Evolutionary conservation across 2,329 filamentous ascomycete species (phyloP).

Genomic region (Scedosporium aurantiacum): DNA sequence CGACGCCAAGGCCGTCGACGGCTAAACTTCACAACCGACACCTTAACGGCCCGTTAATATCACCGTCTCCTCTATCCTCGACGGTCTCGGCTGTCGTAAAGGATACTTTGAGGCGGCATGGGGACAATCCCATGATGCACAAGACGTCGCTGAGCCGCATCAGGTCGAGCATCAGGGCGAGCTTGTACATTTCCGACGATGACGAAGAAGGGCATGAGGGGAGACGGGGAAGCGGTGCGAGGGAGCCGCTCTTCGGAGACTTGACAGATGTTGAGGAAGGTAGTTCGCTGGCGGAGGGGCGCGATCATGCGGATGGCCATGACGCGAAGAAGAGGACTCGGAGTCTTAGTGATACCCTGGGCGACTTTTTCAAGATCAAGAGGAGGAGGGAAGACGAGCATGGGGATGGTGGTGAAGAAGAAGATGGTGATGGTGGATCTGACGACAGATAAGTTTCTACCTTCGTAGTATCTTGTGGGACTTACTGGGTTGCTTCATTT

Average conservation of each 20-base stretch:
- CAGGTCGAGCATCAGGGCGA: slow-evolving; percentile 39
- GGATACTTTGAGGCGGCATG: slow-evolving; percentile 35
- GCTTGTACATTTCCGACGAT: slow-evolving; percentile 41
- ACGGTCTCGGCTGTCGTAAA: slow-evolving; percentile 48
- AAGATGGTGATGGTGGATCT: not conserved
- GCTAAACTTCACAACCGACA: slow-evolving; percentile 24
- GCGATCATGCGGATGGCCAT: not conserved
- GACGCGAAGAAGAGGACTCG: slow-evolving; percentile 20
- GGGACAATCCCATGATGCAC: slow-evolving; percentile 26
- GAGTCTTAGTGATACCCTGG: slow-evolving; percentile 31
- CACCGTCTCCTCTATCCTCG: slow-evolving; percentile 48
- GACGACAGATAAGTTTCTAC: not conserved
- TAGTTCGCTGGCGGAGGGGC: not conserved
- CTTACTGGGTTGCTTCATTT: not conserved
- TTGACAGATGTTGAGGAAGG: slow-evolving; percentile 3
- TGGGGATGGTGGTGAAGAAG: slow-evolving; percentile 6
- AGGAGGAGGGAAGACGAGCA: slow-evolving; percentile 19
- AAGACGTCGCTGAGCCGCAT: slow-evolving; percentile 35
- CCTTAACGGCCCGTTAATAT: slow-evolving; percentile 40
- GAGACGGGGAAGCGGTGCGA: not conserved
- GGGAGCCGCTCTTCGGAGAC: slow-evolving; percentile 2
- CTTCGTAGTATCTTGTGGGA: no score
- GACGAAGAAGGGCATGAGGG: slow-evolving; percentile 12
- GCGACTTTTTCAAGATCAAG: slow-evolving; percentile 26
- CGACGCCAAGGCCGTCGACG: slow-evolving; percentile 1